Conservation (phyloP, 345 rosid genomes). For the Eucalyptus pauciflora region DNA sequence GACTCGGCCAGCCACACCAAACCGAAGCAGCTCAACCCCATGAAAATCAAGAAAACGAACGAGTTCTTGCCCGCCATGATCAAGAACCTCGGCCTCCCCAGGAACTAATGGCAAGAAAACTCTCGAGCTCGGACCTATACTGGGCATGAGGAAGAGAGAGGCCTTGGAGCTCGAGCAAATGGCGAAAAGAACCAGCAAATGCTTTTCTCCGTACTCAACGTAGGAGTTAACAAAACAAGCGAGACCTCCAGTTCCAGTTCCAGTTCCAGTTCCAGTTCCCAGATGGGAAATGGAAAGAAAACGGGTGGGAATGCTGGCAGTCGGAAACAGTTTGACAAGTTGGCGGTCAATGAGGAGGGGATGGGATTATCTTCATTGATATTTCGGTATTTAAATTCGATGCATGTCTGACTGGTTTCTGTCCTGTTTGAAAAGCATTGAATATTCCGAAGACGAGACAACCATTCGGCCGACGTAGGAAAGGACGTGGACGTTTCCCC, state of each 20-base stretch:
- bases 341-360: not conserved
- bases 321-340: not conserved
- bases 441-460: not conserved
- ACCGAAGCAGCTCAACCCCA: not conserved
- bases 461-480: not conserved
- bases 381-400: not conserved
- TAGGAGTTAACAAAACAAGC: not conserved
- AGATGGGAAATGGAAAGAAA: not conserved
- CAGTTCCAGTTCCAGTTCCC: not conserved
- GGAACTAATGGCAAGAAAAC: not conserved
- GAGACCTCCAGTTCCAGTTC: not conserved
- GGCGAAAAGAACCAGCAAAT: not conserved
- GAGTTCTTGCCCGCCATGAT: not conserved
- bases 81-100: not conserved
- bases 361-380: not conserved
- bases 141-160: not conserved
- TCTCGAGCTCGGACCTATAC: not conserved
- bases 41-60: not conserved
- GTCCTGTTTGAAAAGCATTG: not conserved
- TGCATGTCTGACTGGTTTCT: not conserved
- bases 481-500: not conserved
- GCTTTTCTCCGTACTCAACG: not conserved
- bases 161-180: not conserved
- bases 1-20: conserved; percentile 3
- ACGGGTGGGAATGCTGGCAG: not conserved